Evolutionary conservation across 495 filamentous ascomycete genomes (phyloP).

Genomic region (Podospora anserina): DNA sequence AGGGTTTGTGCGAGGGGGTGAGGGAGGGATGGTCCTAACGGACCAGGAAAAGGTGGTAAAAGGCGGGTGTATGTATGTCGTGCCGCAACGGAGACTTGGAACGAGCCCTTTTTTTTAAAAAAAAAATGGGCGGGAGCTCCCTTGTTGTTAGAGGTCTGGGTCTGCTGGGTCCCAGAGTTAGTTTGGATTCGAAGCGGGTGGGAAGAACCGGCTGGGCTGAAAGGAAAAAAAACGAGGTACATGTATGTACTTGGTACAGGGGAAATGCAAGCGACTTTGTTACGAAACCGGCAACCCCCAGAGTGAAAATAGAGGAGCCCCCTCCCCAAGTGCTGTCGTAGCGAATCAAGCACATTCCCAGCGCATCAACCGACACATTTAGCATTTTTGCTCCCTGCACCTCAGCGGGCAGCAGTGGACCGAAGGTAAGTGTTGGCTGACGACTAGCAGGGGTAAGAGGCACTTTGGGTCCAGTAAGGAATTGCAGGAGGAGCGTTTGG

Average conservation of each 20-base stretch:
- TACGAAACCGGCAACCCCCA: constrained; percentile 7
- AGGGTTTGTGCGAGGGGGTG: constrained; percentile 9
- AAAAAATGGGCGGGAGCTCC: constrained; percentile 35
- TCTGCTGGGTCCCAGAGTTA: constrained; percentile 28
- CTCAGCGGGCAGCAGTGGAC: constrained; percentile 1
- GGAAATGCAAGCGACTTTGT: background rate
- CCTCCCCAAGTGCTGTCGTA: constrained; percentile 5
- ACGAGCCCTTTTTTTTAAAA: constrained; percentile 31
- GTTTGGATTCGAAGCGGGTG: constrained; percentile 24
- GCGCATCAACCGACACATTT: constrained; percentile 6
- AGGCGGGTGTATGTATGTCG: constrained; percentile 25
- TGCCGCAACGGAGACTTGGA: constrained; percentile 29
- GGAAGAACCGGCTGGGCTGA: constrained; percentile 11
- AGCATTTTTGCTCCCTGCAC: constrained; percentile 14
- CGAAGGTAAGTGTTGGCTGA: background rate
- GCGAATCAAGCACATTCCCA: constrained; percentile 17
- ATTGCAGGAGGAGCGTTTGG: background rate
- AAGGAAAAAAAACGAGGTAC: constrained; percentile 18
- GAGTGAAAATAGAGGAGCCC: constrained; percentile 9
- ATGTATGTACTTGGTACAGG: constrained; percentile 11
- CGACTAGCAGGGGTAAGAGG: background rate
- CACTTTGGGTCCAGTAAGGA: background rate
- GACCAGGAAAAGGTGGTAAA: constrained; percentile 17
- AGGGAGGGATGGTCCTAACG: constrained; percentile 13
- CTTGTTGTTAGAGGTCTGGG: constrained; percentile 28